Percentiles rank a stretch among this genome's conserved stretches.
Evolutionary conservation across 768 basidiomycete genomes (phyloP).

Genomic region (Suillus decipiens): DNA sequence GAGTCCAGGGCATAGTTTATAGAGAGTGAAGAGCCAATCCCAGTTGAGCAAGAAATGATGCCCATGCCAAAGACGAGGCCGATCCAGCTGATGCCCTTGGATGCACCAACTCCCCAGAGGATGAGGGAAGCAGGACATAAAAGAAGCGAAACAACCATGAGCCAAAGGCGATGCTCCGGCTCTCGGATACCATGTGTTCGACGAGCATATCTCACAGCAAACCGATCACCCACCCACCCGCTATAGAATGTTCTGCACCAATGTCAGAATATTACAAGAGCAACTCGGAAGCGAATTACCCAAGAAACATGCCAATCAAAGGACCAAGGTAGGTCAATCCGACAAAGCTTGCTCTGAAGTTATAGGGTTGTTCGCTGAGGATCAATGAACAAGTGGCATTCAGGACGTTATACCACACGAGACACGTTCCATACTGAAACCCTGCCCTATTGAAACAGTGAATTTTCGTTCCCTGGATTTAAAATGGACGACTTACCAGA

Average conservation of each 20-base stretch:
- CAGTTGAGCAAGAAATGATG: constrained; percentile 24
- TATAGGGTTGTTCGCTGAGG: constrained; percentile 22
- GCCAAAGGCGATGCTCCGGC: constrained; percentile 27
- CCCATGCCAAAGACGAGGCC: constrained; percentile 24
- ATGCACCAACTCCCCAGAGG: constrained; percentile 24
- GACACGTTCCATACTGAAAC: constrained; percentile 24
- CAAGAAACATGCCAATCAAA: constrained; percentile 22
- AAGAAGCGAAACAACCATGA: constrained; percentile 22
- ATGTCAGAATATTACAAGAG: constrained; percentile 3
- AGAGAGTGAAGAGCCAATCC: constrained; percentile 21
- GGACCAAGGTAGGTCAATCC: constrained; percentile 24
- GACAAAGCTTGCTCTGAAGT: constrained; percentile 24
- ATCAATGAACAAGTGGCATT: constrained; percentile 25
- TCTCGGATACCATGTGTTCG: constrained; percentile 19
- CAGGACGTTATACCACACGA: constrained; percentile 28
- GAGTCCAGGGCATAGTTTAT: constrained; percentile 24
- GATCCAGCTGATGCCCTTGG: constrained; percentile 18
- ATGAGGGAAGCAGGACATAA: constrained; percentile 22
- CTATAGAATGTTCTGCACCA: constrained; percentile 19
- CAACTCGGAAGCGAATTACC: constrained; percentile 10
- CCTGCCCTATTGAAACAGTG: constrained; percentile 17
- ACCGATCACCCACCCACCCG: constrained; percentile 23
- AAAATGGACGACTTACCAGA: constrained; percentile 13
- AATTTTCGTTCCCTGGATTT: neutral
- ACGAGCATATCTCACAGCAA: constrained; percentile 23